Base-by-base conservation (phyloP, 1,284 basidiomycete species). In the Heterobasidion parviporum region DNA sequence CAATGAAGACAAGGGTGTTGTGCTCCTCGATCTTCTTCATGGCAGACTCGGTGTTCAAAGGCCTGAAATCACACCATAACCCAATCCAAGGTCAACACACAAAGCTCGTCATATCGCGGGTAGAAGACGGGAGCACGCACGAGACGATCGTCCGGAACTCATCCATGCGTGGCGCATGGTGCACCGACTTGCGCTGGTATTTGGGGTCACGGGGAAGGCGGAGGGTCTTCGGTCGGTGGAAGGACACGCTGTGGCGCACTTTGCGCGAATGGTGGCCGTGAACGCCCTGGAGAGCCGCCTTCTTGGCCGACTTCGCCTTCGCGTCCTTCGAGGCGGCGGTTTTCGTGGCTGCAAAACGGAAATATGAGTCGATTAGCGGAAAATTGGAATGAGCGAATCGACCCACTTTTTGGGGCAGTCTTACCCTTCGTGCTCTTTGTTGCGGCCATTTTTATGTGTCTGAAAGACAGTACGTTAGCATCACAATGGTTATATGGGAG, bases 21-120 rank as follows among this genome's bases (percentile, higher is more conserved):
- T 98, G 88, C 76, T 98, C 96, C 82, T 99, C 96, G 64, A 99
- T 98, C 87, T 99, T 98, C 83, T 93, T 93, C 90, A 92, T 93
- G 58, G 90, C 91, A 12, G 83, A 86, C 71, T 93, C 89, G 3
- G 89, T 91, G 80, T 88, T 91, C 69, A 91, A 68, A 20, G 89
- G 88, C 56, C 85, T 87, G 16, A 55, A 9, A 10, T 14, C 44
- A 26, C 32, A 47, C n/a, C 32, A 47, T 34, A 32, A 18, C 49
- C 47, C 20, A 46, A 14, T 43, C 10, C 18, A 8, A 6, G 6
- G 18, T 8, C 7, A 12, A 7, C 26, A 26, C 26, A 26, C 26
- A 26, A 26, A 26, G 26, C 1, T 6, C 5, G 26, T 26, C 5
- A 6, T 5, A 26, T 5, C 26, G 26, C 26, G 26, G 26, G 26